Evolutionary conservation across 2,329 filamentous ascomycete genomes (phyloP).

Genomic region (Phyllosticta citribraziliensis): DNA sequence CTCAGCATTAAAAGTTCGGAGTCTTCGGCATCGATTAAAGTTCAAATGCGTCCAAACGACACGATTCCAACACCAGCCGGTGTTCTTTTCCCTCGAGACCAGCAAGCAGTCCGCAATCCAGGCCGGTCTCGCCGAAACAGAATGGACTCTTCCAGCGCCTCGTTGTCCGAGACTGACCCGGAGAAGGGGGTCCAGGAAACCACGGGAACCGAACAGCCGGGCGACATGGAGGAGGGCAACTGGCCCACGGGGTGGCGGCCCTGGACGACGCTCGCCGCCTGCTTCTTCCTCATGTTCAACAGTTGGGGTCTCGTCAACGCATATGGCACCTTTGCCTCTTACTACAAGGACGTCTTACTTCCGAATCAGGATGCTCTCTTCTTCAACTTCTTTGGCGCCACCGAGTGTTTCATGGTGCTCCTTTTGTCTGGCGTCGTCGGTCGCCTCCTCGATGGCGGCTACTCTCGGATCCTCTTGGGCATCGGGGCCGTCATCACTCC

Average conservation of each 20-base stretch:
- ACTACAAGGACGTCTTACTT: constrained; percentile 38
- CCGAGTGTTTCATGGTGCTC: constrained; percentile 38
- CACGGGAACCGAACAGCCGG: neutral
- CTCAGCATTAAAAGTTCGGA: neutral
- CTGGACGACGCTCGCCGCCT: constrained; percentile 35
- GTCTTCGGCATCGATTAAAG: neutral
- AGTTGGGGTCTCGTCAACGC: constrained; percentile 40
- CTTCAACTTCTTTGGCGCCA: constrained; percentile 40
- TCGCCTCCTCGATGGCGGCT: constrained; percentile 39
- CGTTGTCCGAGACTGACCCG: neutral
- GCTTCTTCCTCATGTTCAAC: constrained; percentile 44
- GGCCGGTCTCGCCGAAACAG: neutral
- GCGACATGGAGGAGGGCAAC: constrained; percentile 11
- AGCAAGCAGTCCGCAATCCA: neutral
- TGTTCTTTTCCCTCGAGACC: neutral
- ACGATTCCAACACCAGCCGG: neutral
- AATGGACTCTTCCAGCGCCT: neutral
- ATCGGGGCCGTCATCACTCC: constrained; percentile 34
- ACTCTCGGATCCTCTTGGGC: constrained; percentile 30
- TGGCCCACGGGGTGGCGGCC: constrained; percentile 38
- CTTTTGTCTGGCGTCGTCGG: constrained; percentile 37
- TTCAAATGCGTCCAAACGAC: neutral
- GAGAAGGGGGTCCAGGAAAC: neutral
- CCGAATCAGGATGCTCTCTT: constrained; percentile 29
- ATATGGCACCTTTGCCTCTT: constrained; percentile 41